Percentiles rank a stretch among this genome's conserved stretches.
Evolutionary conservation across 352 stramenopile genomes (phyloP).

Genomic region (Phytophthora sansomeana): DNA sequence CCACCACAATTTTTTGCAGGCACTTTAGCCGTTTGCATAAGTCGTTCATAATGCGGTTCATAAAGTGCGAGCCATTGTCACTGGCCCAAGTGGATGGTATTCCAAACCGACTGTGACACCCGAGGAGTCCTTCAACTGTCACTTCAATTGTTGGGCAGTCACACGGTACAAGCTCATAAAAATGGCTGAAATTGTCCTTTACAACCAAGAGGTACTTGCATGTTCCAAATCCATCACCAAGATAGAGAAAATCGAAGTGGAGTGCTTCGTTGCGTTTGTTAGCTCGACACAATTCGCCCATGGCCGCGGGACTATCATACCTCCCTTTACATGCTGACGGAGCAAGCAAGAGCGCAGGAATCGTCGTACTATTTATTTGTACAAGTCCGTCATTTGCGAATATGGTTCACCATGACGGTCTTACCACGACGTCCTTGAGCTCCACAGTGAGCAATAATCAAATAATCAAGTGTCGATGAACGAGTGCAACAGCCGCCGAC

Average conservation of each 20-base stretch:
- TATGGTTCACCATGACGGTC: constrained; percentile 4
- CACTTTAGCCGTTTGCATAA: too few species aligned
- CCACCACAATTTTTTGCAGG: too few species aligned
- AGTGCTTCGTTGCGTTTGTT: constrained; percentile 9
- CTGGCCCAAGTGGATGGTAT: constrained; percentile 27
- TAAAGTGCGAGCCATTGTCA: constrained; percentile 42
- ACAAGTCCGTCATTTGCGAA: not conserved
- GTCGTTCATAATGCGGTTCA: constrained; percentile 30
- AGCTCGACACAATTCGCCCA: constrained; percentile 1
- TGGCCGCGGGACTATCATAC: not conserved
- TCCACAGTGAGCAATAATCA: constrained; percentile 4
- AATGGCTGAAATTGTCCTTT: constrained; percentile 43
- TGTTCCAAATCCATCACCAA: constrained; percentile 8
- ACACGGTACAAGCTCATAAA: constrained; percentile 32
- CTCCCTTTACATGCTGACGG: constrained; percentile 14
- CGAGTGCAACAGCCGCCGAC: not conserved
- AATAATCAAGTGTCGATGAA: not conserved
- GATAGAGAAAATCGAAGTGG: constrained; percentile 6
- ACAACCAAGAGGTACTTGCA: constrained; percentile 36
- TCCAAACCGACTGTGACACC: constrained; percentile 38
- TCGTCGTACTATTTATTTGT: not conserved
- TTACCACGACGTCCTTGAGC: not conserved
- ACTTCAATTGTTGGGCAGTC: constrained; percentile 18
- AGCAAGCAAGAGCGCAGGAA: constrained; percentile 14
- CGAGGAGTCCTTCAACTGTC: constrained; percentile 24